Percentiles rank a stretch among this genome's conserved stretches.
Evolutionary conservation across 805 yeast genomes (phyloP).

Genomic region (Candida wancherniae): DNA sequence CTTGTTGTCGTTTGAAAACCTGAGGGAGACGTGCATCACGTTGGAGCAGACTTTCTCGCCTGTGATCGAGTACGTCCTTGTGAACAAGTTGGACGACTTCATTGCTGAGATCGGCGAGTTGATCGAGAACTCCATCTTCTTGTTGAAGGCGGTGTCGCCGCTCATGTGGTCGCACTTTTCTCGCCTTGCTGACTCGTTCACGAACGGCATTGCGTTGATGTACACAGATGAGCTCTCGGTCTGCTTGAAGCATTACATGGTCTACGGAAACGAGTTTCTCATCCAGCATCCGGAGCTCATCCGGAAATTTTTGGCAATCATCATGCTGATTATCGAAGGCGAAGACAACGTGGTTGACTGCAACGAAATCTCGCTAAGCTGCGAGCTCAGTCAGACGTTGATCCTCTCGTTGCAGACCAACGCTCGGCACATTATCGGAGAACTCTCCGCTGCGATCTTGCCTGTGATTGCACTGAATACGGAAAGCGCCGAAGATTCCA

Average conservation of each 20-base stretch:
- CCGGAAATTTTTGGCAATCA: conserved; percentile 47
- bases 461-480: conserved; percentile 24
- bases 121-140: conserved; percentile 43
- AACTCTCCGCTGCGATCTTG: conserved; percentile 42
- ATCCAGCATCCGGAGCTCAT: conserved; percentile 40
- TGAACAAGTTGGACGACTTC: conserved; percentile 64
- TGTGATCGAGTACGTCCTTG: conserved; percentile 61
- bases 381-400: conserved; percentile 62
- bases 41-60: conserved; percentile 69
- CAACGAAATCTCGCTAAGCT: conserved; percentile 53
- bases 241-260: conserved; percentile 67
- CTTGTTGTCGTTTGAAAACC: conserved; percentile 75
- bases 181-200: conserved; percentile 31
- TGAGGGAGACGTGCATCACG: conserved; percentile 57
- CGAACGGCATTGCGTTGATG: conserved; percentile 51
- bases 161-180: conserved; percentile 72
- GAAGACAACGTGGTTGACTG: conserved; percentile 45
- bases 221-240: conserved; percentile 74
- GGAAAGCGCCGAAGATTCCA: conserved; percentile 25
- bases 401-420: conserved; percentile 52
- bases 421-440: conserved; percentile 43
- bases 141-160: conserved; percentile 44
- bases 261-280: conserved; percentile 43
- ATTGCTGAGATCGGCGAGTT: conserved; percentile 74
- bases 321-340: conserved; percentile 40